These are phyloP conservation scores for Saccharomycopsis schoenii DNA, from an alignment of 805 yeast genomes.

Conservation along the genomic window DNA sequence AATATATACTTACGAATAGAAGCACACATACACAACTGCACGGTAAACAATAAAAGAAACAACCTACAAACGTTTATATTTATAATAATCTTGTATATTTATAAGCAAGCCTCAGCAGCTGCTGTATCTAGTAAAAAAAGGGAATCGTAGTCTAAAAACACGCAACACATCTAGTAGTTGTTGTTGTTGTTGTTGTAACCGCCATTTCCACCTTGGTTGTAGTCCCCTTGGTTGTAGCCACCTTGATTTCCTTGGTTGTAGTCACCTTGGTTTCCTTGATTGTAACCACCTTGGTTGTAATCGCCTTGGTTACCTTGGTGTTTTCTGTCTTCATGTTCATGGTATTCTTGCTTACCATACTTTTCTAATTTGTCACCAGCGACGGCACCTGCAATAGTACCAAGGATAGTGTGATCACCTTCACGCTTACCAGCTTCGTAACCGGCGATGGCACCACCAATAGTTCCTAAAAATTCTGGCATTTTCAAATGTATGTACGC, in stretches of 20 bases:
- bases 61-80: not conserved
- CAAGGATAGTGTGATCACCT: not conserved
- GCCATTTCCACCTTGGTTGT: not conserved
- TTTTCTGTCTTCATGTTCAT: not conserved
- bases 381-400: not conserved
- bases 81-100: not conserved
- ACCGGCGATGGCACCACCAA: slow-evolving; percentile 1
- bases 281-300: not conserved
- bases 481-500: not conserved
- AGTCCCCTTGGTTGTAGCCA: not conserved
- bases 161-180: not conserved
- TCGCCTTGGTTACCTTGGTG: not conserved
- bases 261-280: not conserved
- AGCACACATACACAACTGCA: too few species aligned
- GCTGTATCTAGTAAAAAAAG: not conserved
- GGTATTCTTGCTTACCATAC: not conserved
- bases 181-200: not conserved
- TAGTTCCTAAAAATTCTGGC: slow-evolving; percentile 2
- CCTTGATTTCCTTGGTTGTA: not conserved
- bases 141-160: not conserved
- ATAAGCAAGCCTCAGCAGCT: not conserved
- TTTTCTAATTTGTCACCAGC: slow-evolving; percentile 2
- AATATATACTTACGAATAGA: too few species aligned
- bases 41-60: not conserved
- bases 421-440: not conserved